Evolutionary conservation across 2,329 filamentous ascomycete genomes (phyloP), one percentile per base, ranked within the genome.

Genomic region (Beauveria varroae): DNA sequence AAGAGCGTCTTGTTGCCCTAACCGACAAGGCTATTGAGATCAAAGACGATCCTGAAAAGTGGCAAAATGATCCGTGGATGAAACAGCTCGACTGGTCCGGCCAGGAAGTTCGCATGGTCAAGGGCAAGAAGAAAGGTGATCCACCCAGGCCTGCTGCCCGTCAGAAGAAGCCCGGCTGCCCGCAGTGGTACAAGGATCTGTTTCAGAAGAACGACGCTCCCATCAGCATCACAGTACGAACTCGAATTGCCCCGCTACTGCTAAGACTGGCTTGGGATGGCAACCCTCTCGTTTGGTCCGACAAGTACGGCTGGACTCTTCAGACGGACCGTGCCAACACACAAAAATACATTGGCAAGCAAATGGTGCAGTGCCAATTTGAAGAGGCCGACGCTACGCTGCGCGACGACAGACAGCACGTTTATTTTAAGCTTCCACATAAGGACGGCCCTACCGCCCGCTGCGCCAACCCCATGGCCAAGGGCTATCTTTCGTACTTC

Each of bases 91-190:
- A 99, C 77, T 99, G 95, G 95, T 90, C 90, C 1, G 91, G 91
- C 3, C 93, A 98, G 74, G 91, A 96, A 72, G 81, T 96, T 64
- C 93, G 85, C 71, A 95, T 93, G 89, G 87, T 86, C 24, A 98
- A 97, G 72, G 89, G 88, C 3, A 97, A 95, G 77, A 93, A 89
- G 74, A 97, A 96, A 73, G 80, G 78, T 10, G 91, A 96, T 61
- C 86, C 88, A 12, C 88, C 89, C 2, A 81, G 91, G 50, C 91
- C 88, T 34, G 89, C 87, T 8, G 87, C 87, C 12, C 81, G 89
- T 51, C 95, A 99, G 72, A 99, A 98, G 79, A 91, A 89, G 76
- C 93, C 93, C 0, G 95, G 95, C 16, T 95, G 90, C 89, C 95
- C 95, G 0, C 83, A 89, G 65, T 99, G 95, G 95, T 99, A 96